Evolutionary conservation across 352 stramenopile genomes (phyloP), one percentile per base, ranked within the genome.

Genomic region (Pythium dissotocum): DNA sequence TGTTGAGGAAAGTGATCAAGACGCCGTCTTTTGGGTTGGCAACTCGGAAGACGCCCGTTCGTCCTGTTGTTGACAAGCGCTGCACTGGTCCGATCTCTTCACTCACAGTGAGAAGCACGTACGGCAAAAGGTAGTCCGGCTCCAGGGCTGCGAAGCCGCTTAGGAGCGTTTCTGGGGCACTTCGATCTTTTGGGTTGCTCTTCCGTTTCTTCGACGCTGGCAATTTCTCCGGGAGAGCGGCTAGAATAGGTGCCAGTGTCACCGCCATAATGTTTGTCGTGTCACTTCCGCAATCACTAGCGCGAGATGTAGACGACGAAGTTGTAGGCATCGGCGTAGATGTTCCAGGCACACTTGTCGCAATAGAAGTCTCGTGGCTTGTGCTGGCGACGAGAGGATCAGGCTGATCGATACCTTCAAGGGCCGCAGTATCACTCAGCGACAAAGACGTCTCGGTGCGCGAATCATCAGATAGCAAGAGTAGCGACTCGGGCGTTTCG

Each of bases 1-100:
- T 93, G 65, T 94, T 96, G 18, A 95, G 72, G 46, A 96, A 95
- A 0, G 81, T 92, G 32, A 94, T 77, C 32, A 95, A 65, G 36
- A 96, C 81, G 52, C 84, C 85, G 24, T 93, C 76, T 2, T 89
- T 73, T 18, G 76, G 65, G 4, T 73, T 82, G 68, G 69, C 88
- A 0, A 77, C 73, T 6, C 85, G 76, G 65, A 87, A 93, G 28
- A 91, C 79, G 8, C 88, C 88, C 2, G 86, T 94, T 36, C 87
- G 66, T 3, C 87, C 86, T 21, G 79, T 90, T 2, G 82, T 76
- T 26, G 80, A 78, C 57, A 94, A 65, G 44, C 81, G 82, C 54
- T 87, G 82, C 18, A 96, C 76, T 24, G 88, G 82, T 6, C 88
- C 88, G 44, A 89, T 73, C 32, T 88, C 73, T 14, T 75, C 80